Evolutionary conservation across 1,284 basidiomycete species (phyloP).

Genomic region (Leccinum pseudoinsigne): DNA sequence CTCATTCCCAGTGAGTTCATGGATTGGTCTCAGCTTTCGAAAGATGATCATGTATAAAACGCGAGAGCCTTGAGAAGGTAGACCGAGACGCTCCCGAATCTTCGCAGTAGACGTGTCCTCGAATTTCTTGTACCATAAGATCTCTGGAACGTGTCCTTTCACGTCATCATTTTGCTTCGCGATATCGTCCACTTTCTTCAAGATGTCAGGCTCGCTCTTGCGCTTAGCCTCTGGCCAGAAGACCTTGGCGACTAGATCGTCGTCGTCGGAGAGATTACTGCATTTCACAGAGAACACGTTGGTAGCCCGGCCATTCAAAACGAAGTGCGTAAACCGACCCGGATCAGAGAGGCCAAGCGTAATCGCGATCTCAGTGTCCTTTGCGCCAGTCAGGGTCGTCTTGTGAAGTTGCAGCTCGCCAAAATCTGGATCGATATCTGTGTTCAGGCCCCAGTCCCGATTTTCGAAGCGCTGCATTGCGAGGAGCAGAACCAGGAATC

Average conservation of each 20-base stretch:
- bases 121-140: constrained; percentile 13
- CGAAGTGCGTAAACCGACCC: constrained; percentile 1
- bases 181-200: constrained; percentile 16
- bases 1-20: too few relatives aligned
- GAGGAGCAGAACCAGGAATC: constrained; percentile 33
- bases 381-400: constrained; percentile 2
- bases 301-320: constrained; percentile 16
- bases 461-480: constrained; percentile 31
- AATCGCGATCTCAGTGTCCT: constrained; percentile 1
- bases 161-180: constrained; percentile 8
- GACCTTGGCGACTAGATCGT: constrained; percentile 18
- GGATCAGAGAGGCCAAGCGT: not conserved
- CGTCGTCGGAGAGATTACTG: not conserved
- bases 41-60: too few relatives aligned
- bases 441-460: constrained; percentile 31
- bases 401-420: not conserved
- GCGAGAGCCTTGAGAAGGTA: too few relatives aligned
- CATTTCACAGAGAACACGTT: constrained; percentile 4
- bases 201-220: constrained; percentile 14
- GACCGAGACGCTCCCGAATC: too few relatives aligned
- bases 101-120: not conserved
- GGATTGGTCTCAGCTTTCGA: too few relatives aligned
- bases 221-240: constrained; percentile 19
- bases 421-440: constrained; percentile 4
- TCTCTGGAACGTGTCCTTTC: constrained; percentile 18